Conservation (phyloP, 163 green algal species). For the Volvox carteri region DNA sequence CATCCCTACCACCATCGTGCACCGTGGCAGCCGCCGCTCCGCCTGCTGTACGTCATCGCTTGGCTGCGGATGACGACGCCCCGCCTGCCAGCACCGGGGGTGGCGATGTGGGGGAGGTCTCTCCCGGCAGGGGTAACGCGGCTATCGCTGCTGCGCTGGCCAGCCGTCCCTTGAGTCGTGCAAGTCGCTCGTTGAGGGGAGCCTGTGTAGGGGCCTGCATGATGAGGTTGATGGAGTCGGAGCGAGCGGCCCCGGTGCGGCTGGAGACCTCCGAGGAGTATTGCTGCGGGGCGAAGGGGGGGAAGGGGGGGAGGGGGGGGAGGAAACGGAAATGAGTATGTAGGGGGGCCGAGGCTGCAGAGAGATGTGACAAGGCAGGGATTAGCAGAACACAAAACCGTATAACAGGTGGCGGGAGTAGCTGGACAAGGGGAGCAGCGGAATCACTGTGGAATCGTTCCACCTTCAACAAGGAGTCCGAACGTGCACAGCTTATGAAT, state of each 20-base stretch:
- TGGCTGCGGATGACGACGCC: neutral
- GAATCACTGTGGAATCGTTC: too few species aligned
- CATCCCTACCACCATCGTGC: too few species aligned
- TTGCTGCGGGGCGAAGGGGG: neutral
- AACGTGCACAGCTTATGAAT: too few species aligned
- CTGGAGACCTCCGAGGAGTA: neutral
- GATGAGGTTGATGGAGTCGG: neutral
- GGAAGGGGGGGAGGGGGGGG: neutral
- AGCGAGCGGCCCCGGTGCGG: neutral
- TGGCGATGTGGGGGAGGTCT: neutral
- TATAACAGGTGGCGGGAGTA: too few species aligned
- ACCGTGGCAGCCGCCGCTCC: too few species aligned
- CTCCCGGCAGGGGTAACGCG: slow-evolving; percentile 18
- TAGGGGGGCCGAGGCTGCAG: too few species aligned
- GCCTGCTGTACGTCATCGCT: slow-evolving; percentile 27
- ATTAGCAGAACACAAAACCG: too few species aligned
- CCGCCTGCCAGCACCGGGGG: slow-evolving; percentile 3
- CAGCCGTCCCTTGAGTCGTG: slow-evolving; percentile 43
- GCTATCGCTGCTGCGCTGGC: slow-evolving; percentile 19
- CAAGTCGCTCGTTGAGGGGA: slow-evolving; percentile 54
- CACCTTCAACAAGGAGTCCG: too few species aligned
- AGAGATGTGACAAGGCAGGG: too few species aligned
- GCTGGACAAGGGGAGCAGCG: too few species aligned
- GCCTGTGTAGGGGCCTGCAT: neutral
- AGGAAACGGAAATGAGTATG: neutral